A percentile compares a stretch with the other conserved stretches of the same genome.
These are phyloP conservation scores for Lavandula angustifolia DNA, from an alignment of 257 asterid genomes.

Conservation along the genomic window DNA sequence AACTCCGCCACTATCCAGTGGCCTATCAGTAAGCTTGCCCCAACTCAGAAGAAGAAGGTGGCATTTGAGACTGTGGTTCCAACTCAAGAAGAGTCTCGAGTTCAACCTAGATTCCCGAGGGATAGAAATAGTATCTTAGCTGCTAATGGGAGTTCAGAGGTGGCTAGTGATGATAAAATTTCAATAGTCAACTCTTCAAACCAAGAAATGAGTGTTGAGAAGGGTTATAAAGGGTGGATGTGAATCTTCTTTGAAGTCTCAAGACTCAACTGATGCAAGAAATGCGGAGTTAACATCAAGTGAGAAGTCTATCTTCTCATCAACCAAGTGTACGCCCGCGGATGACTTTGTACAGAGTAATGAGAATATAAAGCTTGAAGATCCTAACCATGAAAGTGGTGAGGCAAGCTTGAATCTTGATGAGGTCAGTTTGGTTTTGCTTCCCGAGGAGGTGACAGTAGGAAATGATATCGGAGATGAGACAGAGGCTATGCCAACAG, in stretches of 20 bases:
- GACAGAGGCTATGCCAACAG: slow-evolving; percentile 2
- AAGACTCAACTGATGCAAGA: not conserved
- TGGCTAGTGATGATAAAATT: not conserved
- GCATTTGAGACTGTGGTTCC: slow-evolving; percentile 96
- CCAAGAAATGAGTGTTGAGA: slow-evolving; percentile 14
- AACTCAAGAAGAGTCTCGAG: slow-evolving; percentile 50
- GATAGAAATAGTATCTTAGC: slow-evolving; percentile 21
- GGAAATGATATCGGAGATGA: slow-evolving; percentile 16
- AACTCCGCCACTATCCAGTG: too few species aligned
- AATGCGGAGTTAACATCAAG: too few species aligned
- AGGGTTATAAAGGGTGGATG: slow-evolving; percentile 1
- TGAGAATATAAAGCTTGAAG: slow-evolving; percentile 9
- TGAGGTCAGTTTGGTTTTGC: slow-evolving; percentile 23
- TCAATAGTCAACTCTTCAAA: slow-evolving; percentile 9
- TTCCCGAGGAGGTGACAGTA: slow-evolving; percentile 7
- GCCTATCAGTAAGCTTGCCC: too few species aligned
- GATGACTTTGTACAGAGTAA: too few species aligned
- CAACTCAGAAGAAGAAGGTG: slow-evolving; percentile 84
- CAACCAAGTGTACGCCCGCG: too few species aligned
- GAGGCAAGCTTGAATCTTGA: slow-evolving; percentile 27
- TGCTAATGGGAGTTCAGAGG: too few species aligned
- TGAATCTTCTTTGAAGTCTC: not conserved
- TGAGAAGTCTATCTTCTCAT: too few species aligned
- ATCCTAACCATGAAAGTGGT: slow-evolving; percentile 5
- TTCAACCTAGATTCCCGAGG: slow-evolving; percentile 40